Conservation (phyloP, 768 basidiomycete species). For the Chalciporus sphaerocephalus region DNA sequence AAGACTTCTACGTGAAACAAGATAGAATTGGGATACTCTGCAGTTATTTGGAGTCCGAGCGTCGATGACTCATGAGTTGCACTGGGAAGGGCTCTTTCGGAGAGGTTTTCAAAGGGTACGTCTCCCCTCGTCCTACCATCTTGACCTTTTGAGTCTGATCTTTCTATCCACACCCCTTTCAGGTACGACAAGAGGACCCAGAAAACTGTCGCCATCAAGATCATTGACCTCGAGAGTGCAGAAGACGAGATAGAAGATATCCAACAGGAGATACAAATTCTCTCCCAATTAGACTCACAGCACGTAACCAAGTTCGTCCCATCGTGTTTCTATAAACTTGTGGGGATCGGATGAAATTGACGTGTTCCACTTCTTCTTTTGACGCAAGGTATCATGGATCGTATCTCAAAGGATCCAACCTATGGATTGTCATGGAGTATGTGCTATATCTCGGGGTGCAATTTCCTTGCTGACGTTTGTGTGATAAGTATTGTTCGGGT, state of each 20-base stretch:
- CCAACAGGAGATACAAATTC: conserved; percentile 97
- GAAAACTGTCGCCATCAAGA: conserved; percentile 98
- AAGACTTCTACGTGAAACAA: conserved; percentile 95
- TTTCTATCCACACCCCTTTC: neutral
- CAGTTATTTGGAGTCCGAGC: conserved; percentile 6
- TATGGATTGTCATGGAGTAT: conserved; percentile 99
- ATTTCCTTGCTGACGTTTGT: conserved; percentile 8
- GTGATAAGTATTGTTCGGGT: conserved; percentile 85
- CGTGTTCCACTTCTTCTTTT: conserved; percentile 20
- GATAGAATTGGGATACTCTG: conserved; percentile 80
- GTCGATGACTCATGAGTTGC: conserved; percentile 15
- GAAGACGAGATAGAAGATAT: conserved; percentile 99
- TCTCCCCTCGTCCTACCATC: conserved; percentile 8
- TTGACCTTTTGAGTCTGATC: conserved; percentile 6
- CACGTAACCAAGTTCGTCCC: conserved; percentile 86
- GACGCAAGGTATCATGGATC: conserved; percentile 84
- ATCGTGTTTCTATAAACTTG: conserved; percentile 21
- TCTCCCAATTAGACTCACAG: conserved; percentile 92
- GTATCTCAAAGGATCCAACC: conserved; percentile 88
- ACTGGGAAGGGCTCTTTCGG: conserved; percentile 97
- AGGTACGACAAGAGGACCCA: conserved; percentile 95
- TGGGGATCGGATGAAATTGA: conserved; percentile 33
- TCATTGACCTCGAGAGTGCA: conserved; percentile 97
- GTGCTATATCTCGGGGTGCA: conserved; percentile 23
- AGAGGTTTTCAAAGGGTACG: conserved; percentile 97